phyloP scores from a whole-genome alignment of 2,329 filamentous ascomycete species.

The Podosphaera xanthii region DNA sequence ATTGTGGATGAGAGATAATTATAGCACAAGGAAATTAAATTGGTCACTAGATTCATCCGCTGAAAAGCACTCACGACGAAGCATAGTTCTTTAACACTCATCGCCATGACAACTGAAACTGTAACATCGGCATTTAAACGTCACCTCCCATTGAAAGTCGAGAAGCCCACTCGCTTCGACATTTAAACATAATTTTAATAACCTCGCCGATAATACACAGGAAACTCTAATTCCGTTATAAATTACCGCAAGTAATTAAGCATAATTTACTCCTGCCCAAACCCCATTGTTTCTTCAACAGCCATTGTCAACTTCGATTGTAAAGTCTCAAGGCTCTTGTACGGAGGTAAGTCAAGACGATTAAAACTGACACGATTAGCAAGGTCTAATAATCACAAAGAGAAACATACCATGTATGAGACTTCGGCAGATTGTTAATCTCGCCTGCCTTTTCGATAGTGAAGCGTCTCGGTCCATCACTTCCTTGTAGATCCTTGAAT shows the following conservation, averaged over 20 bases:
- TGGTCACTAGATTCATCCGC: not conserved
- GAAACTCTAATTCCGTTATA: slow-evolving; percentile 2
- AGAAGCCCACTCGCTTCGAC: not conserved
- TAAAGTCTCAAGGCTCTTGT: slow-evolving; percentile 69
- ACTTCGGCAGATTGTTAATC: slow-evolving; percentile 74
- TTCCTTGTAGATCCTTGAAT: slow-evolving; percentile 96
- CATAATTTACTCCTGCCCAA: slow-evolving; percentile 62
- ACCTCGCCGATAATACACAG: not conserved
- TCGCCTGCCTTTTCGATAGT: slow-evolving; percentile 97
- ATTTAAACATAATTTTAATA: not conserved
- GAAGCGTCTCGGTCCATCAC: slow-evolving; percentile 81
- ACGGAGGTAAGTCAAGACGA: slow-evolving; percentile 79
- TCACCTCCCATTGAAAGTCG: not conserved
- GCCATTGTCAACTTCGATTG: slow-evolving; percentile 85
- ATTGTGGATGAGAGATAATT: not conserved
- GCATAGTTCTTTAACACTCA: too few species aligned
- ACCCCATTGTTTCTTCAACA: slow-evolving; percentile 96
- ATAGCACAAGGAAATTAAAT: not conserved
- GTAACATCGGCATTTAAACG: not conserved
- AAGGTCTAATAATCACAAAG: not conserved
- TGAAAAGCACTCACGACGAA: not conserved
- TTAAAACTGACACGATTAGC: slow-evolving; percentile 49
- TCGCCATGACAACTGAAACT: not conserved
- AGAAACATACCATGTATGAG: slow-evolving; percentile 72
- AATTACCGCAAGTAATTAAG: slow-evolving; percentile 9